Evolutionary conservation across 2,329 filamentous ascomycete species (phyloP), one percentile per base, ranked within the genome.

Genomic region (Ophiostoma triangulosporum): DNA sequence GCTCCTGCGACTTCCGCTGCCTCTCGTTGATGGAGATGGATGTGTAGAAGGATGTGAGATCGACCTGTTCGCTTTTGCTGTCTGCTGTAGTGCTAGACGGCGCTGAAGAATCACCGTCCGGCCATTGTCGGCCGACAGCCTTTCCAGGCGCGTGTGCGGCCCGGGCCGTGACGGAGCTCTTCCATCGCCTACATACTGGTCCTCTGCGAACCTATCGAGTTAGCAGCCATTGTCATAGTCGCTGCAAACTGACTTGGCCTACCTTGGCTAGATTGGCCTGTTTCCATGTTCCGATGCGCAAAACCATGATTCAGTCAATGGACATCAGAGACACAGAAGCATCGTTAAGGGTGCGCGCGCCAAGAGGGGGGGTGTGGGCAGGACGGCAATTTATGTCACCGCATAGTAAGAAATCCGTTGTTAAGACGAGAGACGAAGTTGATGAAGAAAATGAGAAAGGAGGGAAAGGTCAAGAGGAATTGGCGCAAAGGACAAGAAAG

Each of bases 1-100:
- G 68, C 56, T 77, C 73, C 52, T 71, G 65, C 17, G 68, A 70
- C 57, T 70, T 71, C 56, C 70, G 70, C 56, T 71, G 66, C 59
- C 70, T 74, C 59, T 73, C 70, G n/a, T 68, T 68, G 57, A 68
- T 69, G 6, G 69, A 68, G 35, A 69, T 66, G 15, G 70, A 69
- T 20, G 68, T 63, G 59, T 69, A 70, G 5, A 65, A 61, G 2
- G 56, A 57, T 3, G 57, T 51, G 15, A 59, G 50, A 27, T 61
- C 58, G 8, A 59, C 48, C 12, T n/a, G 26, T 8, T 29, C 50
- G 27, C 27, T 48, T 8, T 29, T 51, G 27, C 27, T 48, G 31
- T 38, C 50, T 29, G 20, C 14, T 6, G 50, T 31, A 20, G 29
- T 35, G 15, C 6, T 22, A 36, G 27, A 35, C 9, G 46, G 43